Base-by-base conservation (phyloP, 2,329 filamentous ascomycete species). In the Myotisia sp. region DNA sequence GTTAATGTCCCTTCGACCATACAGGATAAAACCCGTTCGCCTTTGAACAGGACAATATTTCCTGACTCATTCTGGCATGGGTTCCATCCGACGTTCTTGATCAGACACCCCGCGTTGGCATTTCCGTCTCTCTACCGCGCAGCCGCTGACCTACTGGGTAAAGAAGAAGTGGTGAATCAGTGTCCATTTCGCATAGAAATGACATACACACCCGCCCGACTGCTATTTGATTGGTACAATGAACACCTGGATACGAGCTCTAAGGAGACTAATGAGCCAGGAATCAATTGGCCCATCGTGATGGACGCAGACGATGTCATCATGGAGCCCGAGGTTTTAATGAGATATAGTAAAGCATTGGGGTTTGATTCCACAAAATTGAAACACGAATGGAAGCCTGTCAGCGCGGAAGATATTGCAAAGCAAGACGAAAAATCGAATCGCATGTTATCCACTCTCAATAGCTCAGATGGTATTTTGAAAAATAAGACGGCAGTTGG, bases 271-370 rank as follows among this genome's bases (percentile, higher is more conserved):
- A 13, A 12, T 6, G 24, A 9, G 10, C 13, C 33, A 18, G 7
- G n/a, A 2, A 29, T 24, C 23, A 32, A 29, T 3, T 38, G 40
- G 17, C 55, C 54, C 0, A 43, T 55, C 3, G 41, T 61, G 2
- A 34, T 59, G 1, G 59, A 61, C 34, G 55, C 57, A 5, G 50
- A 59, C 36, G 57, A 60, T 37, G 40, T 60, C 4, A 60, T 60
- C 29, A 49, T 50, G 26, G 39, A 44, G 12, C 51, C 52, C 0
- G 37, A 42, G n/a, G 42, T 53, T n/a, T 45, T 59, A 3, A 27
- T 37, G 9, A 36, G 47, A 28, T 47, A 51, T 29, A 50, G 47
- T 33, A 43, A 49, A 13, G 37, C 46, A 10, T 42, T 49, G 1
- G 57, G 56, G 1, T 37, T 61, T n/a, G 52, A 62, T 35, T 36